phyloP scores from a whole-genome alignment of 2,329 filamentous ascomycete species.

The Emericellopsis atlantica region DNA sequence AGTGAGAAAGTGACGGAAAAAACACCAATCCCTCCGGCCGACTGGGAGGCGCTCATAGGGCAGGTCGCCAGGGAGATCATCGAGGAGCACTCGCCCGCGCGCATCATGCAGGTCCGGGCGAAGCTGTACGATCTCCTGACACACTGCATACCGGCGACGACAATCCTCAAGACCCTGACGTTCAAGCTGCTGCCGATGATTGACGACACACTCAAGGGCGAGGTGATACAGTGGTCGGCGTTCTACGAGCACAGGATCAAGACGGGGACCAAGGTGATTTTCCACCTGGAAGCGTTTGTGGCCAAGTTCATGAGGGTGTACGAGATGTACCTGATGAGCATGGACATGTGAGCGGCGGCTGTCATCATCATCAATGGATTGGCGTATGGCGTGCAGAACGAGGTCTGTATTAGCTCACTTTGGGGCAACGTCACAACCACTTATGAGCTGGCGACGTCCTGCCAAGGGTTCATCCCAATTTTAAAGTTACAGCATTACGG shows the following conservation, averaged over 20 bases:
- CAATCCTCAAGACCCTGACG: constrained; percentile 85
- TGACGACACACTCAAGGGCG: constrained; percentile 79
- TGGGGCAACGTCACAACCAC: too few species aligned
- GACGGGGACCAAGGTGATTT: constrained; percentile 89
- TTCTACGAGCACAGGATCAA: constrained; percentile 96
- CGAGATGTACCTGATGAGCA: constrained; percentile 84
- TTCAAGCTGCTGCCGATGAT: constrained; percentile 84
- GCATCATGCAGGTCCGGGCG: constrained; percentile 76
- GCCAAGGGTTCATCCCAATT: too few species aligned
- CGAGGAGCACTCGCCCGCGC: constrained; percentile 79
- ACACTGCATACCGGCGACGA: constrained; percentile 92
- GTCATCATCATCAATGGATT: not conserved
- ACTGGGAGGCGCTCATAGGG: constrained; percentile 88
- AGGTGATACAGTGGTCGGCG: constrained; percentile 90
- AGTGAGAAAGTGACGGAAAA: constrained; percentile 84
- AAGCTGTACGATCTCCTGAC: constrained; percentile 96
- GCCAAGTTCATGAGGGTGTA: constrained; percentile 96
- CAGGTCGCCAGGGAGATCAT: constrained; percentile 90
- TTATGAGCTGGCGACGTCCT: too few species aligned
- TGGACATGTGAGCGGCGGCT: constrained; percentile 45
- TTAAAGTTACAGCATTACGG: too few species aligned
- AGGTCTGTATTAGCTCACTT: not conserved
- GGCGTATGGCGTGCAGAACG: not conserved
- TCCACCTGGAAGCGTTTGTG: constrained; percentile 95
- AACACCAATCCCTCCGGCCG: constrained; percentile 84